Base-by-base conservation (phyloP, 176 grass and related monocot species). In the Oryza punctata region DNA sequence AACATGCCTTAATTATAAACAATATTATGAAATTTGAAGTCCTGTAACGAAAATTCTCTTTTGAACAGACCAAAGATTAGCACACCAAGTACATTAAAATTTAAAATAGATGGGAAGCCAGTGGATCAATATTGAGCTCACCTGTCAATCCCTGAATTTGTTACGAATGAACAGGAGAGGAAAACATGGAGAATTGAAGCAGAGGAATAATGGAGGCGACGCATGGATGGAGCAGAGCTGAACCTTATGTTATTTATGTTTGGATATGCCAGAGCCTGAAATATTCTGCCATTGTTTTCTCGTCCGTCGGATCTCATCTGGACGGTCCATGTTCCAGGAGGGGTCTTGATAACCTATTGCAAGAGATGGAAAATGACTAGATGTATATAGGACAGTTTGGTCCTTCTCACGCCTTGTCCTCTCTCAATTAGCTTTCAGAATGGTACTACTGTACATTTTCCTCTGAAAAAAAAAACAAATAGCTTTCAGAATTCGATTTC, bases 341-440 rank as follows among this genome's bases (percentile, higher is more conserved):
- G 81, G 40, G 57, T 63, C 47, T 1, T 47, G 81, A 64, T 38
- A 32, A 83, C 32, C 81, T 49, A 75, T 13, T 25, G 43, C 21
- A 73, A 59, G 15, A 16, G 63, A 77, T 29, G 65, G 82, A 60
- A 41, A 70, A 70, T 5, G 83, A 45, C 29, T 6, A 9, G 1
- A 63, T 4, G 24, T 24, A 12, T 61, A 61, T 1, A 77, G 2
- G 74, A 85, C 82, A 70, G 24, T 70, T 70, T 25, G 49, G 47
- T 78, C 65, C 49, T 44, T 11, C 19, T 85, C 74, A 70, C 7
- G 19, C 10, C 49, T 77, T 78, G 82, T 85, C 47, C 18, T 54
- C 7, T 16, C 26, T 45, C 44, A 11, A 40, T 76, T 83, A 15
- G 45, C 45, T 15, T 47, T 14, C 45, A 15, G 13, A 49, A 14